Percentiles rank a stretch among this genome's conserved stretches.
Evolutionary conservation across 2,329 filamentous ascomycete species (phyloP).

Genomic region (Alternaria ethzedia): DNA sequence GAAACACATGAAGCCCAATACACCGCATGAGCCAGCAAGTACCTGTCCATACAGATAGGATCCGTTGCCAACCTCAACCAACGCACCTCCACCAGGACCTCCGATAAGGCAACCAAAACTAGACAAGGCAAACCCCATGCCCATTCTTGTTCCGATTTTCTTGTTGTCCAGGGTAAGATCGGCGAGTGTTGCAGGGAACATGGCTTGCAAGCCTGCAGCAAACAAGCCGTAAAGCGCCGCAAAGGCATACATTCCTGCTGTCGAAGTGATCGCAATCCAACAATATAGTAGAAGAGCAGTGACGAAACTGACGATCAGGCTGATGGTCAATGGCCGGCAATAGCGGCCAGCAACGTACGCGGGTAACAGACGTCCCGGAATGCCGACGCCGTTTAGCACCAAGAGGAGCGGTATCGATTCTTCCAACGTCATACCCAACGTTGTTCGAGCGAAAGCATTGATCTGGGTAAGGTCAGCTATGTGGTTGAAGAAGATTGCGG

Average conservation of each 20-base stretch:
- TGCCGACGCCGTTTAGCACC: constrained; percentile 53
- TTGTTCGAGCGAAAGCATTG: constrained; percentile 56
- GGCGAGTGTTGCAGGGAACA: constrained; percentile 53
- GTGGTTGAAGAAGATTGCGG: background rate
- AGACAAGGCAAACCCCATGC: constrained; percentile 47
- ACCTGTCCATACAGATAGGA: constrained; percentile 52
- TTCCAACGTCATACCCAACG: constrained; percentile 52
- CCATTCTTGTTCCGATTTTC: constrained; percentile 54
- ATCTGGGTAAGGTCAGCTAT: constrained; percentile 5
- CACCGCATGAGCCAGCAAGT: constrained; percentile 44
- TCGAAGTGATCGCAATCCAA: constrained; percentile 51
- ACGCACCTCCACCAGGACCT: constrained; percentile 34
- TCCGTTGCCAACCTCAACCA: constrained; percentile 47
- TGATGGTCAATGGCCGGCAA: constrained; percentile 52
- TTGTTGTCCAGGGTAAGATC: constrained; percentile 52
- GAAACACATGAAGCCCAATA: constrained; percentile 19
- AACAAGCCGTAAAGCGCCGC: constrained; percentile 57
- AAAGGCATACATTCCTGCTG: constrained; percentile 51
- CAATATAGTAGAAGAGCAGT: constrained; percentile 53
- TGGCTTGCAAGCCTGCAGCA: constrained; percentile 53
- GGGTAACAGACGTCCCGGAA: constrained; percentile 58
- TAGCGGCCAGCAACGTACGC: constrained; percentile 52
- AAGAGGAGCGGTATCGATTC: constrained; percentile 53
- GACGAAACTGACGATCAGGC: constrained; percentile 46
- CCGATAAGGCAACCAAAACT: constrained; percentile 37